Evolutionary conservation across 1,284 basidiomycete genomes (phyloP).

Genomic region (Amylostereum chailletii): DNA sequence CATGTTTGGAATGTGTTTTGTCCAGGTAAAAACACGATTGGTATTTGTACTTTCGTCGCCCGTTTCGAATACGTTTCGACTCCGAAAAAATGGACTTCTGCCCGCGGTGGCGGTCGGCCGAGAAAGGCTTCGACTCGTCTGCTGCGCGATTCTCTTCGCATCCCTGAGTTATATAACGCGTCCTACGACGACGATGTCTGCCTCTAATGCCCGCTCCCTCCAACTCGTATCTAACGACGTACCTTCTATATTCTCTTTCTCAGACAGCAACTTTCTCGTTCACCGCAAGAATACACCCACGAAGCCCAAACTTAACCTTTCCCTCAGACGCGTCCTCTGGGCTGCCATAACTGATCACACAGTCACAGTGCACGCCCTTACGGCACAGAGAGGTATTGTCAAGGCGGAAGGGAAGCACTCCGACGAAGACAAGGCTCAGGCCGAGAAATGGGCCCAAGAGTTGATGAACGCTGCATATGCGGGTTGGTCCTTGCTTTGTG

Average conservation of each 20-base stretch:
- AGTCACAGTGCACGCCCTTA: conserved; percentile 40
- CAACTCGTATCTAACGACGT: conserved; percentile 13
- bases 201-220: not conserved
- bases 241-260: conserved; percentile 19
- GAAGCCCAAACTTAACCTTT: conserved; percentile 20
- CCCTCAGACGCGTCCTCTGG: conserved; percentile 42
- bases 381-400: conserved; percentile 30
- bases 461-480: conserved; percentile 56
- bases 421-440: conserved; percentile 25
- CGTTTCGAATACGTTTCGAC: too few relatives aligned
- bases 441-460: conserved; percentile 45
- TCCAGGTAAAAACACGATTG: too few relatives aligned
- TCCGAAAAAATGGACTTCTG: too few relatives aligned
- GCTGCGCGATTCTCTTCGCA: too few relatives aligned
- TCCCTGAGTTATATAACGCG: too few relatives aligned
- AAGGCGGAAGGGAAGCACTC: conserved; percentile 34
- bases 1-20: too few relatives aligned
- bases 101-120: too few relatives aligned
- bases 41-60: too few relatives aligned
- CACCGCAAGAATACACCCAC: conserved; percentile 15
- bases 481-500: conserved; percentile 31
- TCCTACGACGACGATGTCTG: too few relatives aligned
- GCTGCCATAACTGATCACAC: conserved; percentile 28
- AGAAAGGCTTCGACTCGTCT: too few relatives aligned
- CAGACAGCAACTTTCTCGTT: conserved; percentile 21